These are phyloP conservation scores for Solanum hybrid DNA, from an alignment of 305 asterid genomes.

Conservation along the genomic window DNA sequence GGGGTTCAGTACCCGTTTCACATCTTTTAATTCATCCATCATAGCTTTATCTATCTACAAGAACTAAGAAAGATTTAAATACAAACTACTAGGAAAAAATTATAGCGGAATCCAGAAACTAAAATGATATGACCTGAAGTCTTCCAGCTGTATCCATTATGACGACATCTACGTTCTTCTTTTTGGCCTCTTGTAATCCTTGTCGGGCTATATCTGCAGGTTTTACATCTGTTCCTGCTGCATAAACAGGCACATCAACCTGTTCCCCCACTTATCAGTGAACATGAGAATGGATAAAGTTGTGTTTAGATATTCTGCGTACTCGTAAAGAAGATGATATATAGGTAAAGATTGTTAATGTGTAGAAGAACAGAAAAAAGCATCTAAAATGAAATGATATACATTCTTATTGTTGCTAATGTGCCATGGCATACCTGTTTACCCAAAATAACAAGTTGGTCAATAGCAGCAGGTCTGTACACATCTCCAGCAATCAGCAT, in stretches of 20 bases:
- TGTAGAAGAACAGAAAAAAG: neutral
- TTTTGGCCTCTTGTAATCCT: slow-evolving; percentile 84
- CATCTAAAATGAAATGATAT: neutral
- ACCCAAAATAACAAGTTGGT: slow-evolving; percentile 87
- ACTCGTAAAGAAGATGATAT: neutral
- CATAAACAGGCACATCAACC: slow-evolving; percentile 94
- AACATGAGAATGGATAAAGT: slow-evolving; percentile 8
- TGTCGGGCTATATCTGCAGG: slow-evolving; percentile 94
- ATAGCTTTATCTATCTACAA: slow-evolving; percentile 76
- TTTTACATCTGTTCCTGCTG: slow-evolving; percentile 75
- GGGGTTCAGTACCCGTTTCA: slow-evolving; percentile 72
- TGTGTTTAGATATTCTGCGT: neutral
- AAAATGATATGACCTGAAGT: slow-evolving; percentile 60
- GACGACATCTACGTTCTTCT: slow-evolving; percentile 77
- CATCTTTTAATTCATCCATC: slow-evolving; percentile 98
- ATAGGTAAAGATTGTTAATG: neutral
- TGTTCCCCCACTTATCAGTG: slow-evolving; percentile 33
- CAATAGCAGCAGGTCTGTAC: slow-evolving; percentile 98
- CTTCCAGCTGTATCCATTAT: slow-evolving; percentile 99
- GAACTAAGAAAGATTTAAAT: neutral
- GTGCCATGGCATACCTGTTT: slow-evolving; percentile 48
- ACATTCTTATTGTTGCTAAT: neutral
- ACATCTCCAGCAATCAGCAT: slow-evolving; percentile 98
- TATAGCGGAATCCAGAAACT: slow-evolving; percentile 11
- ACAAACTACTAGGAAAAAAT: neutral